Percentiles rank a stretch among this genome's conserved stretches.
phyloP scores from a whole-genome alignment of 2,329 filamentous ascomycete genomes.

The Raffaelea deltoideospora region DNA sequence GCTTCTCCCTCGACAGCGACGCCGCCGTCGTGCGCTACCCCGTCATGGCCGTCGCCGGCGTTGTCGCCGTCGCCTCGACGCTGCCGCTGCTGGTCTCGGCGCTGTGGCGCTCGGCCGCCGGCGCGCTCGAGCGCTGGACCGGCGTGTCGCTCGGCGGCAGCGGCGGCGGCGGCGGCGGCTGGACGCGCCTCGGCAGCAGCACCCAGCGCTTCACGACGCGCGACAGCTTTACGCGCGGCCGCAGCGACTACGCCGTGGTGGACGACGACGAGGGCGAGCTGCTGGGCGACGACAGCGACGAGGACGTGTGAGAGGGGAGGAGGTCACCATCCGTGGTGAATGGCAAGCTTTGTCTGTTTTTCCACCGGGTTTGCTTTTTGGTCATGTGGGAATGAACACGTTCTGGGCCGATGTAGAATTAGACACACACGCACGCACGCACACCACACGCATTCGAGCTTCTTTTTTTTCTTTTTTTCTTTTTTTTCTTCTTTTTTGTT shows the following conservation, averaged over 20 bases:
- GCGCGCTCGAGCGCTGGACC: conserved; percentile 29
- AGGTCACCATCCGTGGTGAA: too few relatives aligned
- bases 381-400: neutral
- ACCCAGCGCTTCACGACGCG: conserved; percentile 67
- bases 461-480: neutral
- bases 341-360: too few relatives aligned
- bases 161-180: conserved; percentile 30
- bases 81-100: conserved; percentile 58
- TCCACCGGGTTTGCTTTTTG: too few relatives aligned
- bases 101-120: conserved; percentile 52
- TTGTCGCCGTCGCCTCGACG: conserved; percentile 42
- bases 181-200: conserved; percentile 38
- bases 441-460: too few relatives aligned
- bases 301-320: conserved; percentile 45
- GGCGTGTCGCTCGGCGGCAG: conserved; percentile 5
- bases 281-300: conserved; percentile 83
- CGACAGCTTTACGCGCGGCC: conserved; percentile 73
- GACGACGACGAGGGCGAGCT: conserved; percentile 92
- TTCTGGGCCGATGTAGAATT: neutral
- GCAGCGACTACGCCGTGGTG: conserved; percentile 76
- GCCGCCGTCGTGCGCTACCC: conserved; percentile 70
- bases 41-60: conserved; percentile 54
- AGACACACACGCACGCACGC: neutral
- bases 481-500: neutral
- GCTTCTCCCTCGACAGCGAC: conserved; percentile 41